Evolutionary conservation across 208 protist species (phyloP), one percentile per base, ranked within the genome.

Genomic region (Acanthamoeba divionensis): DNA sequence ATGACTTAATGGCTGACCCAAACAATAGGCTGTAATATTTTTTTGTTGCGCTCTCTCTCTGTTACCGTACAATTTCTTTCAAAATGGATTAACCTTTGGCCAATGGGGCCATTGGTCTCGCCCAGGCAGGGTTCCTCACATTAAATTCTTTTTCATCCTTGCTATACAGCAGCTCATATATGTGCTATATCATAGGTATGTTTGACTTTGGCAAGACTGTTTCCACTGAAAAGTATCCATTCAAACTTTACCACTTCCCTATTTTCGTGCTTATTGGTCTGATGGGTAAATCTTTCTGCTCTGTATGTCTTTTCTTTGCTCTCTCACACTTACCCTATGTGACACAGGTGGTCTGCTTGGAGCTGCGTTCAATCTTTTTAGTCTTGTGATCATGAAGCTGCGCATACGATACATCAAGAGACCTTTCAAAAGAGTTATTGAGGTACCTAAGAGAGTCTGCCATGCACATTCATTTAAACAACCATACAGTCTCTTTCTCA

Each of bases 201-300:
- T 75, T 75, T 18, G 66, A 36, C 31, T 75, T 75, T 29, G 66
- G 66, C 9, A 33, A 75, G n/a, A 75, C n/a, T 29, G 66, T 75
- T 21, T 33, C 38, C 31, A 44, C 26, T 5, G 7, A 33, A n/a
- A 44, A 75, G 66, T 75, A 36, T 29, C 66, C 66, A 5, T 75
- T 75, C 66, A 75, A 75, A 44, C 24, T 75, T n/a, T 75, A 47
- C 31, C 66, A 75, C 36, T 75, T 75, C 13, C 66, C 66, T 10
- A 52, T 75, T 44, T 75, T 29, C 31, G 50, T 75, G 38, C 6
- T 75, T 21, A 33, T 75, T 6, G 66, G 66, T n/a, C 44, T 75
- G 18, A 1, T 75, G 7, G 66, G 66, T 75, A 75, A 2, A 38
- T 7, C 21, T 18, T 15, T 67, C 26, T 13, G 18, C 18, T 57